Evolutionary conservation across 345 rosid genomes (phyloP), one percentile per base, ranked within the genome.

Genomic region (Camelina laxa): DNA sequence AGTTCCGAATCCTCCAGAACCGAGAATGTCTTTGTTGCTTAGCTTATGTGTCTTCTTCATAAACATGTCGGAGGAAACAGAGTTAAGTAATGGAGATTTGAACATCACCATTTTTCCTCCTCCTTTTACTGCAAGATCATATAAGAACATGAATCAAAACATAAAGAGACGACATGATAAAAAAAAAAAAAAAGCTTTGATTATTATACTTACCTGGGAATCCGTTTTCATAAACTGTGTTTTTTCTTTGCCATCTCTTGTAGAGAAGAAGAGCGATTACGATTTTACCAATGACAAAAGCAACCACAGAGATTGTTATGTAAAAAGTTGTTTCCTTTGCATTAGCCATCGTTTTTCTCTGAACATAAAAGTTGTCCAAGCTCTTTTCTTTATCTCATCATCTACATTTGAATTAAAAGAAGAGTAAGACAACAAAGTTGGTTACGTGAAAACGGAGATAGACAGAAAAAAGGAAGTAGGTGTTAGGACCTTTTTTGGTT

Each of bases 21-120:
- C 97, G 15, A 91, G 85, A 63, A 91, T 84, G 82, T 89, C 98
- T 74, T 85, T 85, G 85, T 75, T 88, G 75, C 80, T 87, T 73
- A 88, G 35, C 67, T 89, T 91, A 53, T 81, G 72, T 20, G 85
- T 82, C 80, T 84, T 88, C 86, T 88, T 84, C 79, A 89, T 58
- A 67, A 93, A 64, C 56, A 80, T 68, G 14, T 88, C 84, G 0
- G 89, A 78, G 15, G 82, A 78, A 6, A 91, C 71, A 57, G 94
- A 86, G 55, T 79, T 86, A 70, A 84, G 49, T 61, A 64, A 68
- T 51, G 87, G 83, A 21, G 94, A 85, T 80, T 84, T 83, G 15
- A 93, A 93, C 84, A 88, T 80, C 70, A 89, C 97, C 87, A 93
- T 80, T 75, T 89, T 87, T 47, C 94, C 94, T 36, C 88, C 96